Conservation (phyloP, 352 stramenopile genomes). For the Pythium guiyangense region DNA sequence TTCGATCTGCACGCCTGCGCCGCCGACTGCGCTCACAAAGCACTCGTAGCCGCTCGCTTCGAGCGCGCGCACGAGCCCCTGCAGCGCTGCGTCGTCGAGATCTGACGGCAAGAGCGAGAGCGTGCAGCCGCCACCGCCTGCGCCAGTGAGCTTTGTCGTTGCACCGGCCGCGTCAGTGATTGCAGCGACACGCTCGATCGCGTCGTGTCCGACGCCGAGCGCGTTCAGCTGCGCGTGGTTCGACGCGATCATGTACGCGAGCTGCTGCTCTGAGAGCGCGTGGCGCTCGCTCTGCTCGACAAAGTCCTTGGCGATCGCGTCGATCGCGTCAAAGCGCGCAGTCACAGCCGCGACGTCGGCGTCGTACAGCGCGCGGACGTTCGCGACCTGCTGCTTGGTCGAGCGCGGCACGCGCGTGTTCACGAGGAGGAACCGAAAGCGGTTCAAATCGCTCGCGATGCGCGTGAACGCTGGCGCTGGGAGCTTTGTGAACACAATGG, state of each 20-base stretch:
- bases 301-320: slow-evolving; percentile 68
- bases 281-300: slow-evolving; percentile 29
- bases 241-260: slow-evolving; percentile 44
- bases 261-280: slow-evolving; percentile 31
- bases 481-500: slow-evolving; percentile 72
- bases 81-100: slow-evolving; percentile 33
- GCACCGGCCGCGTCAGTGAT: slow-evolving; percentile 26
- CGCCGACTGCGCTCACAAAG: slow-evolving; percentile 54
- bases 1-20: slow-evolving; percentile 33
- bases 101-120: slow-evolving; percentile 69
- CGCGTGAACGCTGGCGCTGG: slow-evolving; percentile 36
- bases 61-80: slow-evolving; percentile 41
- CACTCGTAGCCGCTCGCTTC: slow-evolving; percentile 44
- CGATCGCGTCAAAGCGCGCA: slow-evolving; percentile 72
- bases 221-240: slow-evolving; percentile 80
- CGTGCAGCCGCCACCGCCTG: slow-evolving; percentile 84
- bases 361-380: slow-evolving; percentile 69
- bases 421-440: slow-evolving; percentile 84
- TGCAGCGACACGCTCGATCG: slow-evolving; percentile 43
- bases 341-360: slow-evolving; percentile 35
- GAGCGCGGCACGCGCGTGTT: slow-evolving; percentile 90
- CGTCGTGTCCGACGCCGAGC: slow-evolving; percentile 79
- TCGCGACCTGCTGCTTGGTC: slow-evolving; percentile 79
- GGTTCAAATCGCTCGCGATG: slow-evolving; percentile 47
- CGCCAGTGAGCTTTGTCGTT: slow-evolving; percentile 88